Base-by-base conservation (phyloP, 2,329 filamentous ascomycete genomes). In the Colletotrichum sp. region DNA sequence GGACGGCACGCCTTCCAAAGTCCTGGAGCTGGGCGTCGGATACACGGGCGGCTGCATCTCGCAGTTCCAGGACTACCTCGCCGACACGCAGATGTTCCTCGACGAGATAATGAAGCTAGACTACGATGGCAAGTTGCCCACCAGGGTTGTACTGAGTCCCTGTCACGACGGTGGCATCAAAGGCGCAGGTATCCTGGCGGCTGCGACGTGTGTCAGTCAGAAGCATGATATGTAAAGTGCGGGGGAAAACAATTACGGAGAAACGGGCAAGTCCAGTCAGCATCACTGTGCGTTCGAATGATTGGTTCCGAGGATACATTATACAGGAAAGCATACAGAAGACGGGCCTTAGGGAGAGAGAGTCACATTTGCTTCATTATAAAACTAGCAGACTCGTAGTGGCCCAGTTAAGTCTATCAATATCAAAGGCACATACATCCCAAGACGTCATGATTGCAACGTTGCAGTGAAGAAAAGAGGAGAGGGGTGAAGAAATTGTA, bases 31-130 rank as follows among this genome's bases (percentile, higher is more conserved):
- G 34, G 92, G 95, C 2, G 93, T 96, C 26, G 94, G 94, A 2
- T 96, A 95, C 81, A 95, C 94, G 0, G 94, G 94, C 36, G 93
- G 94, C 8, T 95, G 94, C 80, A 96, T 96, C 75, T 91, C 92
- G n/a, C 92, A 94, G 80, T 95, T 95, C 80, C 94, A 94, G 64
- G 90, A 94, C 79, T 96, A 95, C 83, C 87, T 94, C 56, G 84
- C 87, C 60, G 93, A 94, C 79, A 95, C 93, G 78, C 94, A 96
- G 82, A 80, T 84, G 16, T 94, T 94, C 80, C 88, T 96, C 66
- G 92, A 95, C 79, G 81, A 83, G 26, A 84, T 92, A 13, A 79
- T 92, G 68, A 56, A 70, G 18, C 77, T 81, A 32, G 87, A 88
- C 66, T 87, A 87, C 67, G 81, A 81, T 5, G 76, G 79, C 2